Evolutionary conservation across 2,329 filamentous ascomycete species (phyloP).

Genomic region (Sphaerulina musiva): DNA sequence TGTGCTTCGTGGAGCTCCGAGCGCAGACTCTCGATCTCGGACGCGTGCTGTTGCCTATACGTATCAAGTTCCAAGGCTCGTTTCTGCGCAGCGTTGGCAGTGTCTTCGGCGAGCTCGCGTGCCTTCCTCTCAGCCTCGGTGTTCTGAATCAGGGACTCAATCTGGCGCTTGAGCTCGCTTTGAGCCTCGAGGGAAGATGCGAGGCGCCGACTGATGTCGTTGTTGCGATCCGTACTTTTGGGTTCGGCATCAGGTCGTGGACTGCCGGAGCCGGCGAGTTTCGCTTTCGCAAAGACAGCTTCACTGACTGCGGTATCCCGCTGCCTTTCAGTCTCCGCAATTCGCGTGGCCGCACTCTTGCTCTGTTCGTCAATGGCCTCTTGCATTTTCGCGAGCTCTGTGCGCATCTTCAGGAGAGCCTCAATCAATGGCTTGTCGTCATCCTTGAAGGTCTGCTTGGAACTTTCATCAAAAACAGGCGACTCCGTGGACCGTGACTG

Average conservation of each 20-base stretch:
- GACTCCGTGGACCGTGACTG: conserved; percentile 52
- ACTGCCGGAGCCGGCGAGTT: conserved; percentile 67
- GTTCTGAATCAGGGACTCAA: conserved; percentile 64
- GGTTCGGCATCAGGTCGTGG: conserved; percentile 48
- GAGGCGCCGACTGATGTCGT: conserved; percentile 73
- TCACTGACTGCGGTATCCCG: conserved; percentile 90
- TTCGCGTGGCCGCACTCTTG: conserved; percentile 73
- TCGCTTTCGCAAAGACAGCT: conserved; percentile 90
- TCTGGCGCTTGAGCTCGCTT: conserved; percentile 68
- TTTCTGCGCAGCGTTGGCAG: conserved; percentile 71
- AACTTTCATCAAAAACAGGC: conserved; percentile 68
- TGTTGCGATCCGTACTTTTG: conserved; percentile 56
- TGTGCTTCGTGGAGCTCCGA: conserved; percentile 77
- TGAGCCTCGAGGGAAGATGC: conserved; percentile 74
- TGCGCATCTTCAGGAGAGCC: conserved; percentile 83
- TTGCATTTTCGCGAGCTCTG: conserved; percentile 84
- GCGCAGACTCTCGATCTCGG: conserved; percentile 78
- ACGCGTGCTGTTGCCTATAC: conserved; percentile 73
- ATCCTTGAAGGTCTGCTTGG: conserved; percentile 75
- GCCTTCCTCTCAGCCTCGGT: conserved; percentile 74
- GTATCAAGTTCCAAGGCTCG: conserved; percentile 77
- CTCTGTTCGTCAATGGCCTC: conserved; percentile 83
- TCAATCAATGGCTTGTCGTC: conserved; percentile 90
- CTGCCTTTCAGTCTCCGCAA: conserved; percentile 91
- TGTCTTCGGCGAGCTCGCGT: conserved; percentile 81